Evolutionary conservation across 176 grass and related monocot species (phyloP).

Genomic region (Sorghum bicolor): Sorghum_bicolor_NCBIv3 NC_012874.2:4272501-4273000

Average conservation of each 20-base stretch:
- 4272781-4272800: not conserved
- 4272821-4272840: constrained; percentile 63
- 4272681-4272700: constrained; percentile 80
- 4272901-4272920: constrained; percentile 79
- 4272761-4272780: constrained; percentile 10
- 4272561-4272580: constrained; percentile 64
- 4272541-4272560: constrained; percentile 53
- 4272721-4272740: constrained; percentile 56
- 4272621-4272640: constrained; percentile 74
- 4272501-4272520: constrained; percentile 62
- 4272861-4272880: constrained; percentile 88
- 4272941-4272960: constrained; percentile 7
- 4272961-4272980: not conserved
- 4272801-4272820: constrained; percentile 23
- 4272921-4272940: constrained; percentile 66
- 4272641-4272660: constrained; percentile 63
- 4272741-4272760: constrained; percentile 25
- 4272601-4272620: constrained; percentile 51
- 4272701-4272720: constrained; percentile 75
- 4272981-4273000: not conserved
- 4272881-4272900: constrained; percentile 79
- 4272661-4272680: constrained; percentile 79
- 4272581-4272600: constrained; percentile 63
- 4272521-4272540: constrained; percentile 71
- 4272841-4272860: constrained; percentile 87